phyloP scores from a whole-genome alignment of 2,329 filamentous ascomycete species.

The Fusarium ramigenum region DNA sequence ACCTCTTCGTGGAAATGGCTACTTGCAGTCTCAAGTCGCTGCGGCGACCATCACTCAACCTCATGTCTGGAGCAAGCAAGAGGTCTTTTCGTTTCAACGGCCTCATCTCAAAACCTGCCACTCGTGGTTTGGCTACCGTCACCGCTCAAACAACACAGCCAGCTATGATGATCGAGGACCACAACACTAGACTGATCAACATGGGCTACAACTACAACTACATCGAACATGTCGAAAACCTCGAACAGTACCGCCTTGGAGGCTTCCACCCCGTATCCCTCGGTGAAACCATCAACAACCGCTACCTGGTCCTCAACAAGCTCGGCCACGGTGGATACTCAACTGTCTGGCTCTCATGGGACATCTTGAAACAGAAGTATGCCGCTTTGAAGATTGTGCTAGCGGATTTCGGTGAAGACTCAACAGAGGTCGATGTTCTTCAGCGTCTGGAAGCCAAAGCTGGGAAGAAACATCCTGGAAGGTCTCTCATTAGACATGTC shows the following conservation, averaged over 20 bases:
- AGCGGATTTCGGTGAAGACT: slow-evolving; percentile 36
- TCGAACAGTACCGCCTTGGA: slow-evolving; percentile 33
- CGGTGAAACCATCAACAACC: slow-evolving; percentile 37
- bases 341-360: slow-evolving; percentile 41
- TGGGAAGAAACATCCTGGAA: slow-evolving; percentile 24
- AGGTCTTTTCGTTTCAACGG: slow-evolving; percentile 15
- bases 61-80: slow-evolving; percentile 25
- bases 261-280: slow-evolving; percentile 34
- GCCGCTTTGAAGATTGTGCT: slow-evolving; percentile 36
- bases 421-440: slow-evolving; percentile 30
- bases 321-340: slow-evolving; percentile 40
- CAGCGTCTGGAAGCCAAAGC: slow-evolving; percentile 23
- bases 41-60: slow-evolving; percentile 27
- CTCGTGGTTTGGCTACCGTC: slow-evolving; percentile 25
- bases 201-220: slow-evolving; percentile 38
- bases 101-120: slow-evolving; percentile 24
- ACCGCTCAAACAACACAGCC: slow-evolving; percentile 29
- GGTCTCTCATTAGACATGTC: slow-evolving; percentile 29
- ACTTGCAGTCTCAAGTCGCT: slow-evolving; percentile 35
- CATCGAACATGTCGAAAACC: slow-evolving; percentile 36
- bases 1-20: slow-evolving; percentile 22
- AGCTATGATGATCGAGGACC: slow-evolving; percentile 24
- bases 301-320: slow-evolving; percentile 39
- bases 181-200: slow-evolving; percentile 29
- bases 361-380: slow-evolving; percentile 34